A percentile compares a stretch with the other conserved stretches of the same genome.
phyloP scores from a whole-genome alignment of 352 stramenopile genomes.

The Globisporangium radiosum region DNA sequence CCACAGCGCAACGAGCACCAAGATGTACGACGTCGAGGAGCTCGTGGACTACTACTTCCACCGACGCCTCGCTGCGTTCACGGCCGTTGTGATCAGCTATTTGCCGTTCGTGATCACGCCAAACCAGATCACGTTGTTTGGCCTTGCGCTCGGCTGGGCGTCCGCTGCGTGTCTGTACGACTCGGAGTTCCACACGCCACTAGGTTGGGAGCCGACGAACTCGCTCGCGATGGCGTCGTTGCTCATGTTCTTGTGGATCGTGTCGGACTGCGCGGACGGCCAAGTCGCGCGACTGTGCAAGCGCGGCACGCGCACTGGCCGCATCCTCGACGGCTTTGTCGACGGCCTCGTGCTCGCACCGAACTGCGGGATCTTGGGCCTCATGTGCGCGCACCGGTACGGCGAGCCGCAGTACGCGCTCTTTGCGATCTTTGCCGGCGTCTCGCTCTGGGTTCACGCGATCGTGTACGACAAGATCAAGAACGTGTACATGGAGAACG shows the following conservation, averaged over 20 bases:
- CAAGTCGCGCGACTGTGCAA: slow-evolving; percentile 81
- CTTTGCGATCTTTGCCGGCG: slow-evolving; percentile 43
- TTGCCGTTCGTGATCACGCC: slow-evolving; percentile 78
- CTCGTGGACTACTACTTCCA: slow-evolving; percentile 84
- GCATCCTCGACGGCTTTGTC: slow-evolving; percentile 75
- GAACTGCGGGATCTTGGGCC: slow-evolving; percentile 59
- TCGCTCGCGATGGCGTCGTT: slow-evolving; percentile 46
- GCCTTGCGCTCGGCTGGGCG: slow-evolving; percentile 60
- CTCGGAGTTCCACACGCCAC: slow-evolving; percentile 70
- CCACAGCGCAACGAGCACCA: slow-evolving; percentile 60
- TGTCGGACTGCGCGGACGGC: slow-evolving; percentile 80
- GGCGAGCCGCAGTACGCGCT: slow-evolving; percentile 37
- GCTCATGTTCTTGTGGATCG: slow-evolving; percentile 82
- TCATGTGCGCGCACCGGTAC: slow-evolving; percentile 54
- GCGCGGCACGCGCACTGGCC: slow-evolving; percentile 68
- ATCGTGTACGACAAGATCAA: slow-evolving; percentile 86
- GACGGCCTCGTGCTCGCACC: slow-evolving; percentile 69
- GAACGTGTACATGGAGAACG: slow-evolving; percentile 86
- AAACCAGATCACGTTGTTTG: slow-evolving; percentile 84
- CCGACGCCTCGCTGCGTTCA: slow-evolving; percentile 60
- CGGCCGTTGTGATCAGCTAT: slow-evolving; percentile 76
- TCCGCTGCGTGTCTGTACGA: slow-evolving; percentile 69
- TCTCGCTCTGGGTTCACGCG: slow-evolving; percentile 75
- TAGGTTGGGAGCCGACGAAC: slow-evolving; percentile 46
- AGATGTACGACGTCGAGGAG: slow-evolving; percentile 87